Evolutionary conservation across 106 monocot genomes (phyloP).

Genomic region (Ottelia alismoides): DNA sequence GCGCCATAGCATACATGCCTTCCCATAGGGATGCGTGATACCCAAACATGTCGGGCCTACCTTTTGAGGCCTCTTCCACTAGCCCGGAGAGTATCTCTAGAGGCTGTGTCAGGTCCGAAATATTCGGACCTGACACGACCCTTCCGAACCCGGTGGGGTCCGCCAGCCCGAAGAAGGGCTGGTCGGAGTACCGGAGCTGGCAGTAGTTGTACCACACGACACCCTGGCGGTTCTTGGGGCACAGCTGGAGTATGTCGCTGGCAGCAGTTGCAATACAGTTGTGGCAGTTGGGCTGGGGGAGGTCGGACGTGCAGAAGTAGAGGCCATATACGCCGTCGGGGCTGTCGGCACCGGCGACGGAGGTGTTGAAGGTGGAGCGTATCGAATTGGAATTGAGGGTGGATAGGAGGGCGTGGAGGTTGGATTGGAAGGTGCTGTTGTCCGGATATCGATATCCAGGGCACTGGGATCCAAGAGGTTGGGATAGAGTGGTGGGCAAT

Average conservation of each 20-base stretch:
- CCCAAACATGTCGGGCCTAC: slow-evolving; percentile 3
- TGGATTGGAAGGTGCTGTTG: slow-evolving; percentile 10
- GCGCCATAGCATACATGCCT: slow-evolving; percentile 14
- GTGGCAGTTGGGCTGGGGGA: slow-evolving; percentile 7
- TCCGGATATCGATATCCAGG: neutral
- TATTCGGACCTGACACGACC: slow-evolving; percentile 2
- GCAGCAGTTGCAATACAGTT: slow-evolving; percentile 3
- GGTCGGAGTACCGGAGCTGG: slow-evolving; percentile 2
- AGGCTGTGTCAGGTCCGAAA: neutral
- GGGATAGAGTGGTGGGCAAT: too few relatives aligned
- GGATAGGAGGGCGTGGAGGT: slow-evolving; percentile 8
- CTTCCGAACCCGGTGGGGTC: slow-evolving; percentile 4
- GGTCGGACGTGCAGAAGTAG: slow-evolving; percentile 9
- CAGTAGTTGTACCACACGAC: slow-evolving; percentile 13
- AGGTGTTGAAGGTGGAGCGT: slow-evolving; percentile 1
- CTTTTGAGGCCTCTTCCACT: slow-evolving; percentile 7
- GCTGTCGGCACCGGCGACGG: neutral
- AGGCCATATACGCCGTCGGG: slow-evolving; percentile 12
- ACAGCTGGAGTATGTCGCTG: slow-evolving; percentile 4
- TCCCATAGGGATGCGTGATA: neutral
- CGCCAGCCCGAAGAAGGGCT: slow-evolving; percentile 14
- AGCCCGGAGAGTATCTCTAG: slow-evolving; percentile 2
- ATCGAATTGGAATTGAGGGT: slow-evolving; percentile 4
- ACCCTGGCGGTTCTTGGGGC: slow-evolving; percentile 5
- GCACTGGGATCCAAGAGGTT: slow-evolving; percentile 5